Evolutionary conservation across 805 yeast species (phyloP).

Genomic region (Ogataea kodamae): DNA sequence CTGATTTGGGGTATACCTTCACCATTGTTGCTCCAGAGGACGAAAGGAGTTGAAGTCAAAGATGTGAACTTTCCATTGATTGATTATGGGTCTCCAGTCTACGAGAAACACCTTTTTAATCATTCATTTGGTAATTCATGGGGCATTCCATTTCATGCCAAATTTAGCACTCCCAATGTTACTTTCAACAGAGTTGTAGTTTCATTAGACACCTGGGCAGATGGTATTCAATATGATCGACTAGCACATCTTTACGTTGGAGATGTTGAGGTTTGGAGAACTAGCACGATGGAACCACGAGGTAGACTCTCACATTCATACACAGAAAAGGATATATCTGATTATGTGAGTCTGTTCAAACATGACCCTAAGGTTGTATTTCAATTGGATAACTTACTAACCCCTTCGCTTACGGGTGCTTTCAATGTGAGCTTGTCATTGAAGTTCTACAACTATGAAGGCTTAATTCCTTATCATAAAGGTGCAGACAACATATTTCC

Average conservation of each 20-base stretch:
- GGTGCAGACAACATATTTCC: conserved; percentile 41
- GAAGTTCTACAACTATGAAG: conserved; percentile 41
- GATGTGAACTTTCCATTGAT: conserved; percentile 31
- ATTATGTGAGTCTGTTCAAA: conserved; percentile 48
- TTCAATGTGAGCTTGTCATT: conserved; percentile 53
- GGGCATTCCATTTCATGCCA: conserved; percentile 49
- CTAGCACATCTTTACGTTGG: conserved; percentile 59
- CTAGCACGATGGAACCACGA: conserved; percentile 80
- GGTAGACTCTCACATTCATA: conserved; percentile 44
- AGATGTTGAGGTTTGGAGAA: conserved; percentile 75
- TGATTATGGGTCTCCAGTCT: conserved; percentile 37
- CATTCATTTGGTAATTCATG: conserved; percentile 56
- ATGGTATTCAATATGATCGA: conserved; percentile 64
- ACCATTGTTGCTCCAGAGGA: too few relatives aligned
- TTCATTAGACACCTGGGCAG: conserved; percentile 48
- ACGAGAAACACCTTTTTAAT: conserved; percentile 38
- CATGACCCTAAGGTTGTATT: conserved; percentile 42
- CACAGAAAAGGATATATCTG: conserved; percentile 61
- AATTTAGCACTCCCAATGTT: conserved; percentile 43
- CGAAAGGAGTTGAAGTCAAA: conserved; percentile 33
- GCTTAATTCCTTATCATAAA: conserved; percentile 20
- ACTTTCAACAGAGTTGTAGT: conserved; percentile 52
- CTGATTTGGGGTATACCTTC: too few relatives aligned
- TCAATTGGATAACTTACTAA: conserved; percentile 63
- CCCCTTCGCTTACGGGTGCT: conserved; percentile 54